Evolutionary conservation across 2,329 filamentous ascomycete species (phyloP).

Genomic region (Onygenales sp.): DNA sequence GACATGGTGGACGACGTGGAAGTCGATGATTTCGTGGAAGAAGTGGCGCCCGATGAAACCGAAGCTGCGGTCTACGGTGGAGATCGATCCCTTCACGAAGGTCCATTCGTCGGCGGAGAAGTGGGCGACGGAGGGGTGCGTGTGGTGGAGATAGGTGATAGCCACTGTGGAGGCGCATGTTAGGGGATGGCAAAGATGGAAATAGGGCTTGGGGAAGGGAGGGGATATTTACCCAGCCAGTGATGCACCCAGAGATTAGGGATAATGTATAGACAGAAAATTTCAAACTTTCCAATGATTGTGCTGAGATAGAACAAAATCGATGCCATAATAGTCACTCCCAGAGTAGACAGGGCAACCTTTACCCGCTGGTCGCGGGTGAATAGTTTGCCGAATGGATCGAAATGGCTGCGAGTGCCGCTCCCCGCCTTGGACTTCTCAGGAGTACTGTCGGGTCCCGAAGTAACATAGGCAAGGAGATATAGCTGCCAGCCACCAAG

Average conservation of each 20-base stretch:
- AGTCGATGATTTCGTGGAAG: conserved; percentile 58
- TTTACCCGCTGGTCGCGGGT: conserved; percentile 46
- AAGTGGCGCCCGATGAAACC: conserved; percentile 56
- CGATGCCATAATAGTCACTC: conserved; percentile 43
- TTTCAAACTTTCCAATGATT: conserved; percentile 47
- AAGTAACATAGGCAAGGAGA: conserved; percentile 49
- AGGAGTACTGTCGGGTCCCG: conserved; percentile 40
- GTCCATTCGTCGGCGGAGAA: conserved; percentile 52
- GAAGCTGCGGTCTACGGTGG: conserved; percentile 56
- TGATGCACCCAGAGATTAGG: conserved; percentile 64
- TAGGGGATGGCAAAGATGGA: neutral
- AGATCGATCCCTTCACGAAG: conserved; percentile 52
- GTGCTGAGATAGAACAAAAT: conserved; percentile 45
- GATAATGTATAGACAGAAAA: conserved; percentile 51
- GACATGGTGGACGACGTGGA: conserved; percentile 55
- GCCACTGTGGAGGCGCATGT: conserved; percentile 40
- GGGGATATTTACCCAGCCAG: conserved; percentile 49
- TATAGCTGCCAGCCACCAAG: conserved; percentile 57
- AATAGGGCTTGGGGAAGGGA: neutral
- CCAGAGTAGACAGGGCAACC: conserved; percentile 52
- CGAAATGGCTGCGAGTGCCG: conserved; percentile 44
- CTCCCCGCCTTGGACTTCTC: conserved; percentile 7
- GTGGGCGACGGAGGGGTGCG: conserved; percentile 48
- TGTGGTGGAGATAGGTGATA: conserved; percentile 69
- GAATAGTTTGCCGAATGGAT: conserved; percentile 53